Evolutionary conservation across 2,329 filamentous ascomycete genomes (phyloP), one percentile per base, ranked within the genome.

Genomic region (Trichoderma koningii): DNA sequence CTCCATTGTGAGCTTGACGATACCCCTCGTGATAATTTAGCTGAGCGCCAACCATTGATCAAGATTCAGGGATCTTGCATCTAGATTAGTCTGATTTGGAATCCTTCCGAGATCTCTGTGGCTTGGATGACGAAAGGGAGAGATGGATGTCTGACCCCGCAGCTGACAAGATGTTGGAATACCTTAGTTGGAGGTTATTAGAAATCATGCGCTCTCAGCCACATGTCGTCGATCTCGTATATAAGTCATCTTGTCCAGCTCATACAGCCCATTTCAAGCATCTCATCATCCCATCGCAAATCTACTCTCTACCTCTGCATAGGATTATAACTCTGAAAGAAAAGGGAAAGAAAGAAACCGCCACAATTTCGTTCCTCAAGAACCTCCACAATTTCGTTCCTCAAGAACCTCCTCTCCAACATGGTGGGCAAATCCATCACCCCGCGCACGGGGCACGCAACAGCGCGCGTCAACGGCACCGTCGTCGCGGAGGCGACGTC

Each of bases 401-500:
- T 55, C 52, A 38, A 38, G 10, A 26, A 2, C 15, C 21, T 26
- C 15, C 7, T 60, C 12, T 1, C 17, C 41, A 61, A 23, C 48
- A 67, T 67, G 66, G 59, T 66, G 66, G 59, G 50, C 57, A 55
- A 50, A 52, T 26, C 66, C 26, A 50, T 68, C n/a, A 21, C 47
- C 55, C 41, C 42, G 28, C 70, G 69, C 34, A 73, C 71, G 48
- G 75, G 75, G 41, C 72, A 76, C 68, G 77, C 74, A 62, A 74
- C 72, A 67, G 85, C 85, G 50, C 78, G 76, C 28, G 72, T 85
- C 56, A 79, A 82, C 69, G 82, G 80, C 68, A 78, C 76, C 57
- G 70, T 80, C 42, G 72, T 87, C 60, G 85, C 85, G 66, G 79
- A 82, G 69, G 77, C 83, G 66, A 77, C 82, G 50, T 76, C 74